Percentiles rank a stretch among this genome's conserved stretches.
These are phyloP conservation scores for Lentinula aciculospora DNA, from an alignment of 768 basidiomycete species.

Conservation along the genomic window DNA sequence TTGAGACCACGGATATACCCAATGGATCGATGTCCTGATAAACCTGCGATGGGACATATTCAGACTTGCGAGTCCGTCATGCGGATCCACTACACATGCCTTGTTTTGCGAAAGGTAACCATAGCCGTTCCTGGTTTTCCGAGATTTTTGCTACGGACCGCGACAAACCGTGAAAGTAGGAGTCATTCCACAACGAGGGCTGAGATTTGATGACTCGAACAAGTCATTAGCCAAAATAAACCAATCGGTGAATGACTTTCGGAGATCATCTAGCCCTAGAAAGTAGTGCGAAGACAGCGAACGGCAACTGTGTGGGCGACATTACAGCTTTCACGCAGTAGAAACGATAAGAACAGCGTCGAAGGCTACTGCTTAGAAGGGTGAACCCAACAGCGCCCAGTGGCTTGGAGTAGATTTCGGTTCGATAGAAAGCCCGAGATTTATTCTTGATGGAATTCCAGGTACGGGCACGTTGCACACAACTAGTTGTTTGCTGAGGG, in stretches of 20 bases:
- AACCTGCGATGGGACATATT: background rate
- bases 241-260: background rate
- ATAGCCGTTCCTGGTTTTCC: background rate
- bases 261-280: background rate
- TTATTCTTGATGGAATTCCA: background rate
- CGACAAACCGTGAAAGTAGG: background rate
- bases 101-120: background rate
- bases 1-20: background rate
- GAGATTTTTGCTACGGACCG: conserved; percentile 1
- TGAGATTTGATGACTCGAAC: background rate
- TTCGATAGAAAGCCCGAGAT: background rate
- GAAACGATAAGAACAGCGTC: no score
- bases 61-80: background rate
- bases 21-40: background rate
- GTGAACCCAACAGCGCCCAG: background rate
- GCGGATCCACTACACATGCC: background rate
- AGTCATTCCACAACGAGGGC: background rate
- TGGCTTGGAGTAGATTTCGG: background rate
- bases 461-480: background rate
- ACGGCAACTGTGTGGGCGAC: background rate
- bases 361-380: no score
- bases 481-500: background rate
- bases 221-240: background rate
- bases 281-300: background rate
- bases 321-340: background rate